A percentile compares a stretch with the other conserved stretches of the same genome.
Conservation (phyloP, 768 basidiomycete species). For the Pisolithus albus region DNA sequence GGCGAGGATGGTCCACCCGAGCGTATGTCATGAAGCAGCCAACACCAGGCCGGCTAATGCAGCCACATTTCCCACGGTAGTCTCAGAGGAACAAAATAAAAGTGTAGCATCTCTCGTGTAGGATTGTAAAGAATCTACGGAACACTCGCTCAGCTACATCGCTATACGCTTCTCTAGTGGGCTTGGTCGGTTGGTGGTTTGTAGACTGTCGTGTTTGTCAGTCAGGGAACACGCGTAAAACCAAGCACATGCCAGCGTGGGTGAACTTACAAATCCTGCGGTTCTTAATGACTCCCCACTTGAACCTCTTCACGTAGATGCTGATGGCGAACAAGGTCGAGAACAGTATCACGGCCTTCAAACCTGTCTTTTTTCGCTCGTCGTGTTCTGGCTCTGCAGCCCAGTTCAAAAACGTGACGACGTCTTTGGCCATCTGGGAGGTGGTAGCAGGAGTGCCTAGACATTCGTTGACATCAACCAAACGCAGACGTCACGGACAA, state of each 20-base stretch:
- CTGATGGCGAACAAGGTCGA: conserved; percentile 74
- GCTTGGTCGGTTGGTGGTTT: conserved; percentile 31
- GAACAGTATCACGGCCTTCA: conserved; percentile 94
- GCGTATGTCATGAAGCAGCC: background rate
- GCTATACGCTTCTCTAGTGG: conserved; percentile 22
- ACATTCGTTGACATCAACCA: conserved; percentile 7
- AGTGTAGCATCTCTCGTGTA: conserved; percentile 12
- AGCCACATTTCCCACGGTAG: background rate
- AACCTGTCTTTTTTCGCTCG: conserved; percentile 92
- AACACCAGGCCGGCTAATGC: background rate
- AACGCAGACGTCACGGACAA: background rate
- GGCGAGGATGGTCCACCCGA: background rate
- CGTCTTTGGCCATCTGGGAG: conserved; percentile 99
- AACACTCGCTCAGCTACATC: background rate
- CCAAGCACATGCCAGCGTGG: background rate
- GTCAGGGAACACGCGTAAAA: conserved; percentile 5
- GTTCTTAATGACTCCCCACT: conserved; percentile 89
- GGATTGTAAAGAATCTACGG: conserved; percentile 22
- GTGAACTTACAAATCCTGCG: conserved; percentile 74
- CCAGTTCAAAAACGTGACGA: conserved; percentile 92
- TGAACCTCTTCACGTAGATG: conserved; percentile 92
- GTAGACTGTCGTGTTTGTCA: conserved; percentile 25
- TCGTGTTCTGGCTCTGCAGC: conserved; percentile 98
- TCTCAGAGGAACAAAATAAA: conserved; percentile 7
- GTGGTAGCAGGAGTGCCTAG: conserved; percentile 92